Percentiles rank a stretch among this genome's conserved stretches.
phyloP scores from a whole-genome alignment of 306 rosid species.

The Corylus americana region DNA sequence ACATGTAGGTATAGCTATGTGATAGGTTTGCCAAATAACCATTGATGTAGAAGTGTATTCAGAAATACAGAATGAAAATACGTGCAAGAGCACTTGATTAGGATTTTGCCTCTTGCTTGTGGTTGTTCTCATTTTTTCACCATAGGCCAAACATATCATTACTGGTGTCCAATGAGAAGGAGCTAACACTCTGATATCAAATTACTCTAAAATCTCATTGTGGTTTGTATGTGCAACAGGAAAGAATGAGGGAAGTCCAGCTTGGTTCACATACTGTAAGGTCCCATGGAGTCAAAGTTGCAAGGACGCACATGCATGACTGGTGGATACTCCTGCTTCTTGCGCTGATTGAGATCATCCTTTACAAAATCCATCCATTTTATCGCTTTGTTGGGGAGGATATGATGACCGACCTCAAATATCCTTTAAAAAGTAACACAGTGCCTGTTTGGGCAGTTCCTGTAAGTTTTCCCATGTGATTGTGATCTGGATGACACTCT shows the following conservation, averaged over 20 bases:
- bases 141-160: background rate
- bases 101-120: conserved; percentile 17
- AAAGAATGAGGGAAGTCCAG: conserved; percentile 62
- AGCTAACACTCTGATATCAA: conserved; percentile 13
- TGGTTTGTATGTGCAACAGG: conserved; percentile 21
- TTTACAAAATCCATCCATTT: conserved; percentile 63
- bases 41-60: background rate
- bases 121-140: background rate
- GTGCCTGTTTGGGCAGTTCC: conserved; percentile 88
- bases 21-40: background rate
- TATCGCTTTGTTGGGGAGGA: conserved; percentile 89
- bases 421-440: conserved; percentile 75
- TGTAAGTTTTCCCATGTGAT: conserved; percentile 46
- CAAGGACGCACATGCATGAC: conserved; percentile 72
- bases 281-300: conserved; percentile 73
- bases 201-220: conserved; percentile 15
- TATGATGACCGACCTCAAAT: conserved; percentile 83
- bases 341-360: conserved; percentile 36
- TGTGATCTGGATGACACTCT: conserved; percentile 1
- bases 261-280: conserved; percentile 68
- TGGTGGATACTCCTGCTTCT: conserved; percentile 84
- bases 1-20: background rate
- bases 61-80: too few relatives aligned
- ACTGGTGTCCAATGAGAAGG: conserved; percentile 5
- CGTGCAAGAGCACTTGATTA: conserved; percentile 8